Base-by-base conservation (phyloP, 805 yeast genomes). In the Candida rishiriensis region DNA sequence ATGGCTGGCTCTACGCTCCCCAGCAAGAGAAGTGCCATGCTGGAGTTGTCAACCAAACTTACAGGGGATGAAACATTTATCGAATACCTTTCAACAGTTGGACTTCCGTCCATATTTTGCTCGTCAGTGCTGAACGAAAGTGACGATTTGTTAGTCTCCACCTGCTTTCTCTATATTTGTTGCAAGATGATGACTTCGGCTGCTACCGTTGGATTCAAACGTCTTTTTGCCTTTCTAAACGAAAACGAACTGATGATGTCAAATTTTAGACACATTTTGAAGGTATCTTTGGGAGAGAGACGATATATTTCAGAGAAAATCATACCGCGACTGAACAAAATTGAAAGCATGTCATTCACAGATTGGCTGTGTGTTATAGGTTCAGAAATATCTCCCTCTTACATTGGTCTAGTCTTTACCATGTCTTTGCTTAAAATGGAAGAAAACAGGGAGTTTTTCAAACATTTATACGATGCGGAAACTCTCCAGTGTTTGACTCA, bases 1-100 rank as follows among this genome's bases (percentile, higher is more conserved):
- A 34, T 40, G 8, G 9, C 32, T 10, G 59, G 55, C 1, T 43
- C 54, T 11, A 40, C 57, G 1, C 15, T 43, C 2, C 38, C 54
- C 1, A 43, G 44, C 7, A 52, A 48, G 3, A 44, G 60, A 18
- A 38, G 50, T 3, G 36, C 48, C 0, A 14, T 66, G 1, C 31
- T 66, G 6, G 70, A 68, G 10, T 40, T 63, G 8, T 54, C 57
- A 2, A 36, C 57, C 29, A 58, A 49, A 32, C 41, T 58, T 6
- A 34, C 51, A 16, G 53, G 52, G 16, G 57, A 54, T 30, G 33
- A 31, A 9, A 49, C 48, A 2, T 61, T 64, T 47, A 12, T 44
- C 6, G 35, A 35, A 10, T 48, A 49, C 36, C 11, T 59, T 2
- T 45, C 44, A 16, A 35, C 38, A 4, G 18, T 47, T 32, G 58